Evolutionary conservation across 495 filamentous ascomycete species (phyloP).

Genomic region (Tuber calosporum): DNA sequence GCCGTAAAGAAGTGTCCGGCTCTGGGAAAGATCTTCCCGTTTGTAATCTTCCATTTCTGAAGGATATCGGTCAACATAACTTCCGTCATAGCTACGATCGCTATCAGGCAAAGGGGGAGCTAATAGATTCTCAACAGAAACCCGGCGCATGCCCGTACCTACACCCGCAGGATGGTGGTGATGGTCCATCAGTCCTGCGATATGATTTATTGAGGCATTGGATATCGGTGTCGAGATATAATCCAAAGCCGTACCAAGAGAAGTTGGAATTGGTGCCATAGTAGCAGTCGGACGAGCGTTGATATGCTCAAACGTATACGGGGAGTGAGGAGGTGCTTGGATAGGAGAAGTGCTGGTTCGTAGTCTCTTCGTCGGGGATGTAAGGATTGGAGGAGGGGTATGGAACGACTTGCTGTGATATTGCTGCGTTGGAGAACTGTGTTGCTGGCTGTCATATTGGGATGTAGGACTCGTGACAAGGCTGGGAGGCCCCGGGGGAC

Average conservation of each 20-base stretch:
- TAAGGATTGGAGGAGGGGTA: constrained; percentile 31
- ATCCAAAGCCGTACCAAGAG: constrained; percentile 31
- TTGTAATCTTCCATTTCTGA: constrained; percentile 33
- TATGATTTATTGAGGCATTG: constrained; percentile 26
- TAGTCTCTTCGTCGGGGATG: constrained; percentile 36
- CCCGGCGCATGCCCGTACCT: constrained; percentile 34
- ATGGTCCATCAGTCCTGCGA: constrained; percentile 34
- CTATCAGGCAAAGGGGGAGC: constrained; percentile 31
- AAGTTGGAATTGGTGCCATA: constrained; percentile 34
- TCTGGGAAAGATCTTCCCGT: constrained; percentile 24
- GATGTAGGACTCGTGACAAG: constrained; percentile 32
- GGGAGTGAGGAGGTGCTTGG: constrained; percentile 34
- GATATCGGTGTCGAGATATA: constrained; percentile 27
- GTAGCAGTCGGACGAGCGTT: constrained; percentile 32
- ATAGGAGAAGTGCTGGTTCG: constrained; percentile 41
- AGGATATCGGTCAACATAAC: constrained; percentile 29
- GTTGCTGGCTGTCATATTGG: constrained; percentile 29
- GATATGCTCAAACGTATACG: constrained; percentile 31
- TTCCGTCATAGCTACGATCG: constrained; percentile 28
- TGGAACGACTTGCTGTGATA: constrained; percentile 35
- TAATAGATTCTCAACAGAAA: constrained; percentile 40
- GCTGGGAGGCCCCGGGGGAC: constrained; percentile 27
- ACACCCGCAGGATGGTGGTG: constrained; percentile 20
- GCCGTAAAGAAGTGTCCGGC: constrained; percentile 24
- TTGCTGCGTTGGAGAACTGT: constrained; percentile 33